These are phyloP conservation scores for Bocquillonia castaneifolia DNA, from an alignment of 441 rosid species.

Conservation along the genomic window DNA sequence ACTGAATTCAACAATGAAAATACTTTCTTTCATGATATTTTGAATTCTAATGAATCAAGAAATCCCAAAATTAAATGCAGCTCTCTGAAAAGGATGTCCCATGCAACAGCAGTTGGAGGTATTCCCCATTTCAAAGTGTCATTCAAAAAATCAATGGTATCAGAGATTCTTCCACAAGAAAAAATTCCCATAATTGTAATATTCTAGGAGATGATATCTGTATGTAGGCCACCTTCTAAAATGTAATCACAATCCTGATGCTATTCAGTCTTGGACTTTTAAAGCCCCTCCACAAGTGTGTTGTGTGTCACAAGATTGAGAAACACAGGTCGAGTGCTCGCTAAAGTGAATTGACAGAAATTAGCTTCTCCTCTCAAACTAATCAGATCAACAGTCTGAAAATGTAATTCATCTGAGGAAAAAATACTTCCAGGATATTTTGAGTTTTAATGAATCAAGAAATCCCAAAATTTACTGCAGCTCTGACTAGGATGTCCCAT, in stretches of 20 bases:
- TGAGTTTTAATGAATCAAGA: conserved; percentile 9
- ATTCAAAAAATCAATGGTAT: conserved; percentile 54
- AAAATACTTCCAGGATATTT: conserved; percentile 12
- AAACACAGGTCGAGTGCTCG: conserved; percentile 36
- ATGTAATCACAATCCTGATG: conserved; percentile 59
- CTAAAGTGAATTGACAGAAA: not conserved
- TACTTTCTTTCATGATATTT: conserved; percentile 14
- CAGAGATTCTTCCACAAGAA: conserved; percentile 48
- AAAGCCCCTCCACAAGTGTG: conserved; percentile 81
- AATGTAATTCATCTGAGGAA: not conserved
- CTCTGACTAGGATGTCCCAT: conserved; percentile 79
- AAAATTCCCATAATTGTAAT: conserved; percentile 66
- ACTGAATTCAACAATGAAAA: conserved; percentile 1
- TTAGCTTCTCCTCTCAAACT: conserved; percentile 5
- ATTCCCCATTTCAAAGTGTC: conserved; percentile 61
- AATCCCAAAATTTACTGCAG: conserved; percentile 37
- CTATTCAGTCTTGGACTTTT: conserved; percentile 53
- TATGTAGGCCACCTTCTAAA: conserved; percentile 43
- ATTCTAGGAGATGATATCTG: conserved; percentile 81
- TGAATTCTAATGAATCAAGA: conserved; percentile 10
- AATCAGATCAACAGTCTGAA: conserved; percentile 5
- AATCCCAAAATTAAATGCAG: conserved; percentile 37
- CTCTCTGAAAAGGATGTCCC: conserved; percentile 81
- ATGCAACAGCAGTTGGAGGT: conserved; percentile 55
- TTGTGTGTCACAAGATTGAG: conserved; percentile 82